phyloP scores from a whole-genome alignment of 345 rosid genomes.

The Hibiscus trionum region DNA sequence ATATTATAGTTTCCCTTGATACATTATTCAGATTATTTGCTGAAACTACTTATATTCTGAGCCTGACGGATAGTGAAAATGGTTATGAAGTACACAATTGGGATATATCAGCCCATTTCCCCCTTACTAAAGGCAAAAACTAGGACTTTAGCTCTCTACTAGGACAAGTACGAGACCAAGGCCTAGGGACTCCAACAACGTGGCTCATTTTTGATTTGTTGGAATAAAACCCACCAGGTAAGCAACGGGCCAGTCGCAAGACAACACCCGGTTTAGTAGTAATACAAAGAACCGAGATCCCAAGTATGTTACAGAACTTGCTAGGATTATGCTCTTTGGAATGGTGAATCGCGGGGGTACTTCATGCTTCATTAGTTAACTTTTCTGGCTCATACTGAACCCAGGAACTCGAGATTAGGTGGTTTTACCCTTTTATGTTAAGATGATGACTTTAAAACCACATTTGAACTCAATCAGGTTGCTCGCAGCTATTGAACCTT shows the following conservation, averaged over 20 bases:
- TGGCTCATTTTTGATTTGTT: too few species aligned
- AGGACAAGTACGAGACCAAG: too few species aligned
- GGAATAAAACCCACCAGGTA: neutral
- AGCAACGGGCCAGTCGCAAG: neutral
- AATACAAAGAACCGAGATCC: neutral
- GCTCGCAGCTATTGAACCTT: neutral
- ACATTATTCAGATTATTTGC: too few species aligned
- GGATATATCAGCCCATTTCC: neutral
- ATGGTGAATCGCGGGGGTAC: neutral
- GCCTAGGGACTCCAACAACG: too few species aligned
- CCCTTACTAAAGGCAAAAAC: too few species aligned
- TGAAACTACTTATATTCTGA: neutral
- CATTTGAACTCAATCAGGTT: neutral
- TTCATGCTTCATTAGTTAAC: neutral
- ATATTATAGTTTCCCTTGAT: too few species aligned
- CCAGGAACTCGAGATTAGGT: neutral
- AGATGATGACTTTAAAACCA: neutral
- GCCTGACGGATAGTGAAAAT: neutral
- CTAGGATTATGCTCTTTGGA: neutral
- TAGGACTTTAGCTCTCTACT: too few species aligned
- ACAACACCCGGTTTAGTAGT: neutral
- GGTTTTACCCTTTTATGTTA: neutral
- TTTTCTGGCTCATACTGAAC: neutral
- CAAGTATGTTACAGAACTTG: too few species aligned
- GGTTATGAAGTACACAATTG: neutral